These are phyloP conservation scores for Aegilops longissima DNA, from an alignment of 176 grass and related monocot species.

Conservation along the genomic window DNA sequence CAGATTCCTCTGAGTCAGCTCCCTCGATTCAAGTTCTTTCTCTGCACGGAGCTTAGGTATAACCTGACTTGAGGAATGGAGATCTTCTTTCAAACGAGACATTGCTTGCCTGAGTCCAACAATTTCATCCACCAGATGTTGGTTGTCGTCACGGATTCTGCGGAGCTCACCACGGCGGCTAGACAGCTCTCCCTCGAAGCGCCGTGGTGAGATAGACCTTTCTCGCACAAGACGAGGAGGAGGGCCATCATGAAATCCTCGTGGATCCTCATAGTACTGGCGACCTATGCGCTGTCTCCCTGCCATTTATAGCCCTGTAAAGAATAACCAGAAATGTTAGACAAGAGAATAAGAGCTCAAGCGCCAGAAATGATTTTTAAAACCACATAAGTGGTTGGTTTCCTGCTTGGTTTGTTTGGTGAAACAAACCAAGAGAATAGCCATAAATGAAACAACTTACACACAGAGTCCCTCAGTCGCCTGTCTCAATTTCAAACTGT, in stretches of 20 bases:
- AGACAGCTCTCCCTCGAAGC: conserved; percentile 49
- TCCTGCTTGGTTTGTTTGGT: background rate
- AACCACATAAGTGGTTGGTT: background rate
- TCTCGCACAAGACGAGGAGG: conserved; percentile 30
- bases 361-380: background rate
- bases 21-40: conserved; percentile 65
- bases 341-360: background rate
- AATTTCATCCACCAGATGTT: conserved; percentile 47
- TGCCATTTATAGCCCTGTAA: conserved; percentile 43
- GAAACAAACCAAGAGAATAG: background rate
- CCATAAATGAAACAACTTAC: no score
- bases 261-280: conserved; percentile 37
- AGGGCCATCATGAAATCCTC: conserved; percentile 39
- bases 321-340: conserved; percentile 28
- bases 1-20: conserved; percentile 59
- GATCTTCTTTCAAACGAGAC: conserved; percentile 40
- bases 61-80: conserved; percentile 46
- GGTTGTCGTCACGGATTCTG: conserved; percentile 57
- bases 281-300: conserved; percentile 45
- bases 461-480: background rate
- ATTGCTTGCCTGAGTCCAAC: conserved; percentile 44
- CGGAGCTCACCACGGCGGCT: conserved; percentile 41
- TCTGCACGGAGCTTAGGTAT: conserved; percentile 58
- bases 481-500: background rate
- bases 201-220: conserved; percentile 42